phyloP scores from a whole-genome alignment of 2,329 filamentous ascomycete genomes.

The Fusarium veterinarium region DNA sequence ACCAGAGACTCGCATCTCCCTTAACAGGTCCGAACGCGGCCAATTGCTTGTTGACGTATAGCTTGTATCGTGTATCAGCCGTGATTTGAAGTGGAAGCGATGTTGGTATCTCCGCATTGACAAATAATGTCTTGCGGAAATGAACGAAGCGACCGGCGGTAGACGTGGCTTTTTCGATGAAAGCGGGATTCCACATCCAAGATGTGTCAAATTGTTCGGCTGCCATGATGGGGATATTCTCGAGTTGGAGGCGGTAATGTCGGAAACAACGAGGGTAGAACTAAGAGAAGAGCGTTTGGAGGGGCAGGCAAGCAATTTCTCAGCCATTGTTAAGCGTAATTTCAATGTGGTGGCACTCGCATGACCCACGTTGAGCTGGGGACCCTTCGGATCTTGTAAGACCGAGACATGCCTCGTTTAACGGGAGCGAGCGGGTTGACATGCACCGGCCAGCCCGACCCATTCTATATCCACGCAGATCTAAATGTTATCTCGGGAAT shows the following conservation, averaged over 20 bases:
- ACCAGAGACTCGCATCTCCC: not conserved
- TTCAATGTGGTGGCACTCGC: accelerated
- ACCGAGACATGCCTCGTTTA: not conserved
- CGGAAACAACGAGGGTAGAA: not conserved
- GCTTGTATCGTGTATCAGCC: not conserved
- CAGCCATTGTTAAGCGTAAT: not conserved
- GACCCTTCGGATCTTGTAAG: not conserved
- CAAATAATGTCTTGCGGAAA: not conserved
- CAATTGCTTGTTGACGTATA: not conserved
- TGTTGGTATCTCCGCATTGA: accelerated
- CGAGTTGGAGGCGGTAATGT: not conserved
- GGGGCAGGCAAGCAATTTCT: accelerated
- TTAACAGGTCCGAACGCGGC: not conserved
- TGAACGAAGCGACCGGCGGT: not conserved
- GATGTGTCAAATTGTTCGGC: not conserved
- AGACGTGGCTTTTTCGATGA: not conserved
- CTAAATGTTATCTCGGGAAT: accelerated
- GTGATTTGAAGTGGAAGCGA: not conserved
- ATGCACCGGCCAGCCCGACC: not conserved
- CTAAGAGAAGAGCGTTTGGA: not conserved
- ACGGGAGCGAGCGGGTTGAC: not conserved
- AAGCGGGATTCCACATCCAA: constrained; percentile 1
- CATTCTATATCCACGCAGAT: accelerated
- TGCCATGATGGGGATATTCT: not conserved
- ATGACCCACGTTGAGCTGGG: not conserved